Conservation (phyloP, 1,139 yeast species). For the Debaryomyces subglobosus region DNA sequence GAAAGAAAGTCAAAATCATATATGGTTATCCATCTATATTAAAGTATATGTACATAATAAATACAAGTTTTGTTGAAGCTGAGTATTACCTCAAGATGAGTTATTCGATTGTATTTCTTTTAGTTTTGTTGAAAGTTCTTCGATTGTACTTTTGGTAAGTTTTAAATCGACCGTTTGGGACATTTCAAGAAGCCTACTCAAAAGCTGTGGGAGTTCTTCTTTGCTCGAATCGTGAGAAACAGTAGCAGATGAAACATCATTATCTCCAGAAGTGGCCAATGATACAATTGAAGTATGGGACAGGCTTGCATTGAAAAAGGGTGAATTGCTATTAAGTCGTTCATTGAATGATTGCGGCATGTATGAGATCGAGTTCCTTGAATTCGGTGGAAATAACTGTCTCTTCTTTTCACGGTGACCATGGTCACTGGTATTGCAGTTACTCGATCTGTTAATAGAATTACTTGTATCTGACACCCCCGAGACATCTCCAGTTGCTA, state of each 20-base stretch:
- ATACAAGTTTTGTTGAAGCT: not conserved
- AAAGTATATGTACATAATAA: slow-evolving; percentile 2
- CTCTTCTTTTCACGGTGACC: not conserved
- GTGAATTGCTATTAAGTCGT: not conserved
- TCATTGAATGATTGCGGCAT: not conserved
- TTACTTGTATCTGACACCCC: not conserved
- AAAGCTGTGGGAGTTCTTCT: slow-evolving; percentile 23
- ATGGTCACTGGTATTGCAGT: not conserved
- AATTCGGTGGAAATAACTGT: not conserved
- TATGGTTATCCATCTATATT: not conserved
- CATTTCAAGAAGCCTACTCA: slow-evolving; percentile 28
- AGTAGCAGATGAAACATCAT: not conserved
- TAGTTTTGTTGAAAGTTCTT: slow-evolving; percentile 30
- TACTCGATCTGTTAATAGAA: not conserved
- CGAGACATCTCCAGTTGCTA: not conserved
- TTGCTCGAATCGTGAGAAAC: slow-evolving; percentile 14
- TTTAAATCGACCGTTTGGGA: slow-evolving; percentile 22
- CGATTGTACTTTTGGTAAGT: slow-evolving; percentile 28
- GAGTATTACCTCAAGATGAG: not conserved
- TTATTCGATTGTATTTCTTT: slow-evolving; percentile 21
- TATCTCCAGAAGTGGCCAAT: not conserved
- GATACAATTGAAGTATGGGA: not conserved
- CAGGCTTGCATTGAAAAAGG: not conserved
- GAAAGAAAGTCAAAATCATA: not conserved
- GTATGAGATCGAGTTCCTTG: not conserved